Conservation (phyloP, 2,329 filamentous ascomycete species). For the Aspergillus transmontanensis region DNA sequence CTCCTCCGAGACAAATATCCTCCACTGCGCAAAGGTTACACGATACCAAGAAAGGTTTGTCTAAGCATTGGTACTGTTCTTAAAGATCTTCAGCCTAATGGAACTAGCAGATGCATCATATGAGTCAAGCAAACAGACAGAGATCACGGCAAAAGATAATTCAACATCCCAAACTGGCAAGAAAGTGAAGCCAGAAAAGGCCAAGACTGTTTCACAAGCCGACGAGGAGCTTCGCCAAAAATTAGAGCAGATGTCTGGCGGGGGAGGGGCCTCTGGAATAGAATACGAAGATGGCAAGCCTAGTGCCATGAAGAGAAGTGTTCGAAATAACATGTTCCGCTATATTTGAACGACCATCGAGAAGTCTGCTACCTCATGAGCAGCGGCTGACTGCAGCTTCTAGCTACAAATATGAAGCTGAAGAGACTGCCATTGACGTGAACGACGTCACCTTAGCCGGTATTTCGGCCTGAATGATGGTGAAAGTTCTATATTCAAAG, state of each 20-base stretch:
- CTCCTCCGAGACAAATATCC: not conserved
- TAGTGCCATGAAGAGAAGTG: slow-evolving; percentile 71
- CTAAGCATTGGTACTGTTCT: not conserved
- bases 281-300: slow-evolving; percentile 76
- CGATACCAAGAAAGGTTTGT: slow-evolving; percentile 8
- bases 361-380: not conserved
- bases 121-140: not conserved
- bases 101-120: not conserved
- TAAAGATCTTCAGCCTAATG: not conserved
- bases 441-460: not conserved
- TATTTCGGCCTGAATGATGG: not conserved
- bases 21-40: slow-evolving; percentile 2
- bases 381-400: not conserved
- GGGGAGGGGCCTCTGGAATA: slow-evolving; percentile 70
- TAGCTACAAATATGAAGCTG: not conserved
- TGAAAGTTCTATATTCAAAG: not conserved
- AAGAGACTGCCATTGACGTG: not conserved
- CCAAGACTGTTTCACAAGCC: slow-evolving; percentile 63
- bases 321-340: slow-evolving; percentile 77
- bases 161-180: slow-evolving; percentile 13
- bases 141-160: not conserved
- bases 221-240: slow-evolving; percentile 69
- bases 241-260: slow-evolving; percentile 68
- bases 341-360: slow-evolving; percentile 53
- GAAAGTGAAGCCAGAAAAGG: slow-evolving; percentile 21